A percentile compares a stretch with the other conserved stretches of the same genome.
Conservation (phyloP, 202 grass and related monocot species). For the Brachypodium distachyon region DNA sequence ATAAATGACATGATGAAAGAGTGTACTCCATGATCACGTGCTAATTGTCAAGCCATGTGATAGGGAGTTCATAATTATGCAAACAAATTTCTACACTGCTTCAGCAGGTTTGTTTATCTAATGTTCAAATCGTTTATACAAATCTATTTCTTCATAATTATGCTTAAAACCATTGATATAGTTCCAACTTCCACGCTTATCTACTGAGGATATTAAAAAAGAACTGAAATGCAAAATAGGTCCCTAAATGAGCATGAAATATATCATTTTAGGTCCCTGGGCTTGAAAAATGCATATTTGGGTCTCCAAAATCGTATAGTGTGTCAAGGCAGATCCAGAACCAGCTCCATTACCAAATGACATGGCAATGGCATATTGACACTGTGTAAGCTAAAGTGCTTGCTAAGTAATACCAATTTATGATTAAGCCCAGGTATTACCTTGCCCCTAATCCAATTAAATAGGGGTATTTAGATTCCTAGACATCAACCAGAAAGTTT, state of each 20-base stretch:
- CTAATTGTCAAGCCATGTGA: constrained; percentile 5
- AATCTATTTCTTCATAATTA: constrained; percentile 6
- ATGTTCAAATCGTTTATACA: not conserved
- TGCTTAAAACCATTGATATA: not conserved
- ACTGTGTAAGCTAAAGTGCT: not conserved
- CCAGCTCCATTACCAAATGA: not conserved
- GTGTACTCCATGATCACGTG: not conserved
- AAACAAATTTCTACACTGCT: not conserved
- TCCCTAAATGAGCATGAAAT: not conserved
- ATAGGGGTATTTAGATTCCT: too few relatives aligned
- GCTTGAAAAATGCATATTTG: not conserved
- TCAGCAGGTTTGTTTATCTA: not conserved
- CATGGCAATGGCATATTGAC: not conserved
- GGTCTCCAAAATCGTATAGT: not conserved
- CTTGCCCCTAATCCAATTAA: not conserved
- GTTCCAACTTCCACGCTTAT: constrained; percentile 9
- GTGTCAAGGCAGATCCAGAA: not conserved
- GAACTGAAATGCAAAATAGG: not conserved
- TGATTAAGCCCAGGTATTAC: not conserved
- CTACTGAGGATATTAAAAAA: not conserved
- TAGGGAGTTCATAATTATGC: not conserved
- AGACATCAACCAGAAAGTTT: not conserved
- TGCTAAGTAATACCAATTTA: not conserved
- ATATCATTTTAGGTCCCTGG: not conserved
- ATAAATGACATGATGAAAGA: not conserved